Base-by-base conservation (phyloP, 2,329 filamentous ascomycete species). In the Fusarium gaditjirri region DNA sequence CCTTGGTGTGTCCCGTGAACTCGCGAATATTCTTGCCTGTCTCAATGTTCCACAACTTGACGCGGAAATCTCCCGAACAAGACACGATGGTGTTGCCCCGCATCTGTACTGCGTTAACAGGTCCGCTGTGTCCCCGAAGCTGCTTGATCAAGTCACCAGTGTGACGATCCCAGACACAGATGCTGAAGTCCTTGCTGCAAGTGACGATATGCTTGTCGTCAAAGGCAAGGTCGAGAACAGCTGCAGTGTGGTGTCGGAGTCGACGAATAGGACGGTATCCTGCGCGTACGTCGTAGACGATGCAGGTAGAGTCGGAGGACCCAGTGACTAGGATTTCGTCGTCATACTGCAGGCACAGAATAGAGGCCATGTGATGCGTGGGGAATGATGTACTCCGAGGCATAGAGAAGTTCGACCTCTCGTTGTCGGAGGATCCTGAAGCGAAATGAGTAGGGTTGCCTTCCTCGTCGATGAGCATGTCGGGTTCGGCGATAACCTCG, bases 51-150 rank as follows among this genome's bases (percentile, higher is more conserved):
- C 96, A 99, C 64, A 99, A 86, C 84, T 97, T 97, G 70, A 97
- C 94, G 55, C 92, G 89, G 76, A 96, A 96, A 81, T 99, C 96
- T 61, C 96, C 96, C 61, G 93, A 96, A 79, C 96, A 97, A 52
- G 93, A 97, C 35, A 98, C 95, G 53, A 98, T 91, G 11, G 94
- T 92, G 82, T 97, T 95, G 67, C 94, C 95, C 59, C 95, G 93
- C 81, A 99, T 90, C 83, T 98, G 95, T 9, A 99, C 94, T 3
- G 96, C 95, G 79, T 99, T 99, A 74, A 99, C 96, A 3, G 96
- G 96, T 0, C 96, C 96, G 5, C 90, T 87, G 81, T 99, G 96
- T 12, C 95, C 96, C 39, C 89, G 88, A 53, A 99, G 88, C 77
- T 93, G 92, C 77, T 93, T 93, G 52, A 97, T 82, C 50, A 97